Evolutionary conservation across 306 rosid species (phyloP), one percentile per base, ranked within the genome.

Genomic region (Trifolium pratense): DNA sequence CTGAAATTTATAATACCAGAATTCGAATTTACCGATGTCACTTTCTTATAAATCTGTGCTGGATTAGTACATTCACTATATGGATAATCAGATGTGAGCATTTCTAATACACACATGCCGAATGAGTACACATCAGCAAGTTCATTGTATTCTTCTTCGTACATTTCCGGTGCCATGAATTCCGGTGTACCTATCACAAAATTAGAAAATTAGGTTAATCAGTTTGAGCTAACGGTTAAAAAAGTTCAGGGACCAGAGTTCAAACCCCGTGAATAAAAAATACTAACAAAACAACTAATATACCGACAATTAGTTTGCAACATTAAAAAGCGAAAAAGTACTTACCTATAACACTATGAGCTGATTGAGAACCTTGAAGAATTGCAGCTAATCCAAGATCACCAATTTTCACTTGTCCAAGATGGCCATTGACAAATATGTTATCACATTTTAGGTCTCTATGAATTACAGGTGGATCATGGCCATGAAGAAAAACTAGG

Each of bases 11-110:
- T 32, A 71, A 78, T 26, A 71, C 15, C 5, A 34, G 74, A 83
- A 51, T 7, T 17, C 31, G 55, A 74, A 13, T 79, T 77, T 79
- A 93, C 98, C 89, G 90, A 86, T 74, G 98, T 90, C 65, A 93
- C 98, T 90, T 90, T 93, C 96, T 93, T 93, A 80, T 93, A 93
- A 34, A 93, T 93, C 75, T 93, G 98, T 71, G 96, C 98, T 37
- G 98, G 97, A 80, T 92, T 92, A 61, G 84, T 0, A 69, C 98
- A 93, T 84, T 93, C 98, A 56, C 90, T 83, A 42, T 90, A 90
- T 2, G 98, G 98, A 56, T 90, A 93, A 59, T 93, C 97, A 20
- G 87, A 82, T 29, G 98, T 93, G 23, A 93, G 83, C 96, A 93
- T 89, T 84, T 93, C 98, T 40, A 93, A 68, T 43, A 93, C 91